phyloP scores from a whole-genome alignment of 345 rosid species.

The Hibiscus trionum region DNA sequence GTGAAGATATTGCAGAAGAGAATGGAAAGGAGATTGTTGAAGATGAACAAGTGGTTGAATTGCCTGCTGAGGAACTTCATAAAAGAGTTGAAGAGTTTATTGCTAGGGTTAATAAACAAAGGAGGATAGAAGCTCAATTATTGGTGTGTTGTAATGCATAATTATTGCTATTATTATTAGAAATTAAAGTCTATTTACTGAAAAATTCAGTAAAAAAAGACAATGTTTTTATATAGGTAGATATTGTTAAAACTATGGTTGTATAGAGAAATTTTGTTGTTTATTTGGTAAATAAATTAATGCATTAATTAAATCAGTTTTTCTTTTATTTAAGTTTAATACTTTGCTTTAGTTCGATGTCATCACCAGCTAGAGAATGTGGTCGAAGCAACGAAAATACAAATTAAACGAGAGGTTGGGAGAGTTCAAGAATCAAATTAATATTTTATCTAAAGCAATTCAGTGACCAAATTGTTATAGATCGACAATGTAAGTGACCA shows the following conservation, averaged over 20 bases:
- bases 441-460: no score
- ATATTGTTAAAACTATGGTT: not conserved
- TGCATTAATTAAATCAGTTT: no score
- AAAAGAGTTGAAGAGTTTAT: constrained; percentile 58
- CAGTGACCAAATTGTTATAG: no score
- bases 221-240: not conserved
- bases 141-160: constrained; percentile 7
- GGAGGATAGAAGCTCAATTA: constrained; percentile 41
- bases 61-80: constrained; percentile 41
- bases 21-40: constrained; percentile 9
- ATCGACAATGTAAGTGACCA: no score
- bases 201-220: not conserved
- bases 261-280: not conserved
- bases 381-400: no score
- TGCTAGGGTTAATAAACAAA: constrained; percentile 52
- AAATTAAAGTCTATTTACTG: not conserved
- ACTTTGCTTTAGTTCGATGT: no score
- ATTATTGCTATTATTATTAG: not conserved
- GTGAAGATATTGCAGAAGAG: not conserved
- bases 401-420: no score
- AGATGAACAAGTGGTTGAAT: constrained; percentile 15
- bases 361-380: no score
- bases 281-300: not conserved
- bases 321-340: no score
- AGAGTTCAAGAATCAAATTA: no score